Base-by-base conservation (phyloP, 768 basidiomycete genomes). In the Hirschioporus abietinus region DNA sequence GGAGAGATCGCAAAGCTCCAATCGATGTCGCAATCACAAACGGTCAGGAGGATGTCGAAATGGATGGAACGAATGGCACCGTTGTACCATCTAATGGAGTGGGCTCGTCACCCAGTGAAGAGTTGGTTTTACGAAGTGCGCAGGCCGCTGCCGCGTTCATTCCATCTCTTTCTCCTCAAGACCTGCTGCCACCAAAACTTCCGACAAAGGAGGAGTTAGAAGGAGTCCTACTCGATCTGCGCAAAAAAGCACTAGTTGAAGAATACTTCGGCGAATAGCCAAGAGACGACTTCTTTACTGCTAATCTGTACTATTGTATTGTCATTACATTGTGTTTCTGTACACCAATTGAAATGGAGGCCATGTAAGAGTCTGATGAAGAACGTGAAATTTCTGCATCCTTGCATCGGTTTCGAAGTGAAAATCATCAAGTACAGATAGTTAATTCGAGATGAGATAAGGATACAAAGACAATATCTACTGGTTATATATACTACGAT, bases 201-300 rank as follows among this genome's bases (percentile, higher is more conserved):
- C 91, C 92, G 0, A 86, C 85, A 0, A 81, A 84, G 66, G 84
- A 86, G 60, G 92, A 96, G 76, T 90, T 93, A 90, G 93, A 93
- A 74, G 75, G 76, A 24, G 84, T 91, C 10, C 74, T 97, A 65
- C 81, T 97, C 66, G 84, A 83, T 27, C 78, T 95, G 68, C 83
- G 90, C 73, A 96, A 96, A 78, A 84, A 88, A 77, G 89, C 89
- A 24, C 76, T 96, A 59, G 86, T 93, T 65, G 89, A 93, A 71
- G 93, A 97, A 75, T 89, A 89, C 69, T 82, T 86, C 70, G 88
- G 85, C n/a, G 79, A 83, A 23, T 61, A 23, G 20, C 20, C 12
- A 5, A 52, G 42, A 52, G 30, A 2, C 30, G 2, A 30, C 30
- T 3, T 30, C 2, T 8, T 8, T 30, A 30, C 30, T 30, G 8